Conservation (phyloP, 2,329 filamentous ascomycete genomes). For the Chaetomium olivaceum region DNA sequence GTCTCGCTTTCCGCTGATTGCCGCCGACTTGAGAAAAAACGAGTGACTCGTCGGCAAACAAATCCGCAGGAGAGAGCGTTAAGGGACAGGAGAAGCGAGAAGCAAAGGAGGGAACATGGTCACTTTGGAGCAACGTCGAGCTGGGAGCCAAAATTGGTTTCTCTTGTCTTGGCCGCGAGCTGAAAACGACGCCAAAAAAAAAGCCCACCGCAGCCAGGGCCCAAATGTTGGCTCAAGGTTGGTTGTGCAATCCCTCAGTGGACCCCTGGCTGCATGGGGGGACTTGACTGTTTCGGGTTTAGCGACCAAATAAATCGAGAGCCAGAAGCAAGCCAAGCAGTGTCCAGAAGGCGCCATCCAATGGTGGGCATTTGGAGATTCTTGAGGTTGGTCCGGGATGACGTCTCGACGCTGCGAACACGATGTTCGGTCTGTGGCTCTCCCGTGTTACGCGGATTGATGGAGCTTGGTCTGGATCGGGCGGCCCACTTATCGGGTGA, state of each 20-base stretch:
- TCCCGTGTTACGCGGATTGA: not conserved
- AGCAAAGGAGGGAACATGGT: constrained; percentile 4
- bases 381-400: not conserved
- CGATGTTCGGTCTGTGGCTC: not conserved
- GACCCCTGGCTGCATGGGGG: not conserved
- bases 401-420: not conserved
- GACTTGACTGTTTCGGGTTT: constrained; percentile 7
- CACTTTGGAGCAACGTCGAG: not conserved
- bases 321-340: constrained; percentile 12
- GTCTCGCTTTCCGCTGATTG: not conserved
- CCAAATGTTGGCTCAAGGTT: not conserved
- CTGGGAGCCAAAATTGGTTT: not conserved
- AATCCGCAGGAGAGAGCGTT: not conserved
- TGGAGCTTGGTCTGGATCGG: not conserved
- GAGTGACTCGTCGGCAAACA: constrained; percentile 19
- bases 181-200: constrained; percentile 9
- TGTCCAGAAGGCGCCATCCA: not conserved
- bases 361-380: not conserved
- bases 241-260: not conserved
- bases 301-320: constrained; percentile 9
- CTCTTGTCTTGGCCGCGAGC: constrained; percentile 1
- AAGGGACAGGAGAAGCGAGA: not conserved
- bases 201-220: not conserved
- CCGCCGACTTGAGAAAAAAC: constrained; percentile 19
- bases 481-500: not conserved